phyloP scores from a whole-genome alignment of 495 filamentous ascomycete species.

The Penicillium silybi region DNA sequence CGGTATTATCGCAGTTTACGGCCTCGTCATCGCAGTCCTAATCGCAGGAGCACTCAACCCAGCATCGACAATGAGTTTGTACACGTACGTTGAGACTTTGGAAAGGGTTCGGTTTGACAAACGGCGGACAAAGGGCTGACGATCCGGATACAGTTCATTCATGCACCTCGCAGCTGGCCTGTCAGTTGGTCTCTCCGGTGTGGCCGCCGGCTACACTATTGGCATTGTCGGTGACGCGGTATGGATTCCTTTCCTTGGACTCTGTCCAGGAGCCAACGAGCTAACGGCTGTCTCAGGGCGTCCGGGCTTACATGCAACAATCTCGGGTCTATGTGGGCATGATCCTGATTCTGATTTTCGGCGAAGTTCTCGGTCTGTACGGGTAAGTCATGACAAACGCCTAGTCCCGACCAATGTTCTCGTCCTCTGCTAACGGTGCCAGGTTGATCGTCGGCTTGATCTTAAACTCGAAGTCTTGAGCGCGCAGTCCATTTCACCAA shows the following conservation, averaged over 20 bases:
- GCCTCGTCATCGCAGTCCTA: slow-evolving; percentile 91
- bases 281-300: slow-evolving; percentile 54
- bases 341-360: slow-evolving; percentile 98
- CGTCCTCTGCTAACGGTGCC: slow-evolving; percentile 20
- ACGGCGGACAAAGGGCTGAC: slow-evolving; percentile 12
- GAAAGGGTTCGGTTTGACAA: background rate
- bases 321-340: slow-evolving; percentile 95
- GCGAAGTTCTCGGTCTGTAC: slow-evolving; percentile 94
- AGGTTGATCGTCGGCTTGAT: slow-evolving; percentile 58
- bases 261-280: background rate
- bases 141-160: slow-evolving; percentile 58
- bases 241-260: slow-evolving; percentile 16
- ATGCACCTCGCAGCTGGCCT: slow-evolving; percentile 92
- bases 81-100: slow-evolving; percentile 54
- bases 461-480: slow-evolving; percentile 48
- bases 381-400: slow-evolving; percentile 61
- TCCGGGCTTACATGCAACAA: slow-evolving; percentile 92
- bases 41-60: slow-evolving; percentile 81
- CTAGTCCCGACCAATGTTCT: background rate
- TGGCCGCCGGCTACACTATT: slow-evolving; percentile 97
- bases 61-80: slow-evolving; percentile 71
- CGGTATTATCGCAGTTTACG: slow-evolving; percentile 98
- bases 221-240: slow-evolving; percentile 90
- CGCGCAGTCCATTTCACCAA: background rate
- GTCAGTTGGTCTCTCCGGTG: slow-evolving; percentile 82